Base-by-base conservation (phyloP, 352 stramenopile genomes). In the Aphanomyces invadans region DNA sequence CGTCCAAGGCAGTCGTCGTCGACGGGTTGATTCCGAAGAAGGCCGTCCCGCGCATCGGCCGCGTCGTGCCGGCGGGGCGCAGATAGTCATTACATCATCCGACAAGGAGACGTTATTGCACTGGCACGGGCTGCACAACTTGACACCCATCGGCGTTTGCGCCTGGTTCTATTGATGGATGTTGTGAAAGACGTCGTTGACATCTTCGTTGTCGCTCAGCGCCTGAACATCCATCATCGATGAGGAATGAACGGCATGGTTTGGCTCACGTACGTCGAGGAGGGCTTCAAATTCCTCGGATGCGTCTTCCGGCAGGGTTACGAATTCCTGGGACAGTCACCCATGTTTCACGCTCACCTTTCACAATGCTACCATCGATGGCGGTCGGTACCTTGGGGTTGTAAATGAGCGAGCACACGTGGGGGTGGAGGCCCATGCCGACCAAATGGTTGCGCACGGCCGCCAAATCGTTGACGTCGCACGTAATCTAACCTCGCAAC, bases 111-210 rank as follows among this genome's bases (percentile, higher is more conserved):
- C n/a, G n/a, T n/a, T n/a, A n/a, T n/a, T n/a, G n/a, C n/a, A n/a
- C n/a, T n/a, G n/a, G n/a, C n/a, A n/a, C n/a, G n/a, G n/a, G n/a
- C n/a, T n/a, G n/a, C n/a, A n/a, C n/a, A n/a, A n/a, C n/a, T n/a
- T n/a, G n/a, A n/a, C n/a, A n/a, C n/a, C n/a, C 19, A 7, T 17
- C 44, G 3, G 26, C 32, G 55, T n/a, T 62, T 38, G 25, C 49
- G 9, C 45, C 7, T 42, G 36, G 36, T 28, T 73, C n/a, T 75
- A 89, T 70, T 92, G 78, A 67, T 89, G 84, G 29, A 92, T 73
- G 72, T 92, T 92, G 79, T 92, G 81, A 70, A 88, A 76, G 57
- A 92, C 85, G 65, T 88, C 72, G 73, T 77, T 87, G 17, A 92
- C 81, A 65, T 92, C 83, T 51, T 89, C 81, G 69, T 90, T 86